These are phyloP conservation scores for Barnettozyma pratensis DNA, from an alignment of 805 yeast species.

Conservation along the genomic window DNA sequence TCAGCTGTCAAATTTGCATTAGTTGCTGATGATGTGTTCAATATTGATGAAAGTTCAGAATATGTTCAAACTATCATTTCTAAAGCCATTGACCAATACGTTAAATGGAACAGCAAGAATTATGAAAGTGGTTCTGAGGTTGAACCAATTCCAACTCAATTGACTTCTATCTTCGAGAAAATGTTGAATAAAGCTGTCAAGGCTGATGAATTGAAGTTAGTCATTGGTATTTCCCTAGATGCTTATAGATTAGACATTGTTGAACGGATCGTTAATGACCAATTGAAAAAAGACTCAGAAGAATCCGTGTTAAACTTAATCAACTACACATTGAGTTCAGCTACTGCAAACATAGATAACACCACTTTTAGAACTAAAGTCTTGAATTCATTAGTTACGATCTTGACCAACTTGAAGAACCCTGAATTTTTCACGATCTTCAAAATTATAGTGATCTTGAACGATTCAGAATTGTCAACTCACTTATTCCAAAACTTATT, in stretches of 20 bases:
- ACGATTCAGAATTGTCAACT: constrained; percentile 67
- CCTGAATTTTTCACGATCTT: constrained; percentile 83
- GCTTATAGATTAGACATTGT: constrained; percentile 82
- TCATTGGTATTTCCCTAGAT: constrained; percentile 88
- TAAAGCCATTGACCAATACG: constrained; percentile 84
- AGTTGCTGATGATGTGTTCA: constrained; percentile 75
- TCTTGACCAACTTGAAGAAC: constrained; percentile 49
- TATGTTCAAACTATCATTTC: constrained; percentile 91
- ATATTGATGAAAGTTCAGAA: constrained; percentile 72
- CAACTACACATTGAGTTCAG: constrained; percentile 70
- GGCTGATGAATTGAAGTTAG: constrained; percentile 69
- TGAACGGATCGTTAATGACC: constrained; percentile 45
- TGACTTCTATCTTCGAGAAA: constrained; percentile 69
- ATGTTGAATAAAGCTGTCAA: constrained; percentile 80
- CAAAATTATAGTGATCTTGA: constrained; percentile 83
- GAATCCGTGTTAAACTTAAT: constrained; percentile 51
- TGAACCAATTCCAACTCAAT: constrained; percentile 48
- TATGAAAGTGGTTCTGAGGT: constrained; percentile 29
- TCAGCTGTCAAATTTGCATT: constrained; percentile 86
- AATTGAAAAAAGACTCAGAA: constrained; percentile 37
- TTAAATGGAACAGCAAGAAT: constrained; percentile 50
- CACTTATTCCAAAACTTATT: constrained; percentile 61
- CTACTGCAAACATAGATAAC: constrained; percentile 61
- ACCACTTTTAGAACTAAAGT: constrained; percentile 62
- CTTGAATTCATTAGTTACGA: constrained; percentile 54